Percentiles rank a stretch among this genome's conserved stretches.
phyloP scores from a whole-genome alignment of 257 asterid species.

The Jasminum sambac region DNA sequence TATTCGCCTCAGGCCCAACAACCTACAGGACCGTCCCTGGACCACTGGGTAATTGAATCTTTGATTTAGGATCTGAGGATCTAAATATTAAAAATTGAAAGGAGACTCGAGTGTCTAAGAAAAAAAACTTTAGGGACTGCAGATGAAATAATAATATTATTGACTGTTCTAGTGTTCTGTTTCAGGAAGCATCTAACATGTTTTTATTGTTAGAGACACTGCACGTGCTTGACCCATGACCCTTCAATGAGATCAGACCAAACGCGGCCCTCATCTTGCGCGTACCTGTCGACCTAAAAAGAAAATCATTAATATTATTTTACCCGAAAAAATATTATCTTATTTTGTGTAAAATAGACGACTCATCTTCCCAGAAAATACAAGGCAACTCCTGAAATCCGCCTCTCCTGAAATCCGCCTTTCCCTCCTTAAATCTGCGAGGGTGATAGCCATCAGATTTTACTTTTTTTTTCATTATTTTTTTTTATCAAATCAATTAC shows the following conservation, averaged over 20 bases:
- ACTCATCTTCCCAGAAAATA: not conserved
- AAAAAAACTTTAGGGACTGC: not conserved
- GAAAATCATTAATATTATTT: not conserved
- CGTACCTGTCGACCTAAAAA: not conserved
- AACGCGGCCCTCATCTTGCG: not conserved
- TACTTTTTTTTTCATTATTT: no score
- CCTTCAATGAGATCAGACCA: not conserved
- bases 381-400: not conserved
- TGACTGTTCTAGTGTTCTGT: not conserved
- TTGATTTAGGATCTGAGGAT: not conserved
- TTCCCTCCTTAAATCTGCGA: no score
- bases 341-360: not conserved
- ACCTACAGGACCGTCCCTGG: no score
- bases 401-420: no score
- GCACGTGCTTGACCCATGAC: not conserved
- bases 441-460: no score
- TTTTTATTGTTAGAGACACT: not conserved
- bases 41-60: no score
- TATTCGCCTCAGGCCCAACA: no score
- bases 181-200: not conserved
- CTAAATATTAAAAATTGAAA: not conserved
- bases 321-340: not conserved
- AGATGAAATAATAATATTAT: not conserved
- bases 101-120: not conserved
- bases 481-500: no score